Evolutionary conservation across 108 stramenopile genomes (phyloP).

Genomic region (Bacterosira constricta): DNA sequence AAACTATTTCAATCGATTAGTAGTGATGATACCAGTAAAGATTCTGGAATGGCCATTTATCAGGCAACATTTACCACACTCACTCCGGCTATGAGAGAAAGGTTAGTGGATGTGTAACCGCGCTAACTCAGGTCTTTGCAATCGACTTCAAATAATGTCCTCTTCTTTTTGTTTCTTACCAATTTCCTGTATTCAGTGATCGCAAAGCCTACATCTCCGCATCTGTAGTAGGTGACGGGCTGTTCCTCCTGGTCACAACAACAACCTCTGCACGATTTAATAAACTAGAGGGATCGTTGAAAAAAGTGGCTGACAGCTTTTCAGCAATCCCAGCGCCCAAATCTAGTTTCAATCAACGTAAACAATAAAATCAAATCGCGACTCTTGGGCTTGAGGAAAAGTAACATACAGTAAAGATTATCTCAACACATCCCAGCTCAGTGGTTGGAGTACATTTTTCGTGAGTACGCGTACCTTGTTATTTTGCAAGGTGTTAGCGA

Average conservation of each 20-base stretch:
- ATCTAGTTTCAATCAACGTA: conserved; percentile 37
- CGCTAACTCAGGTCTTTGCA: neutral
- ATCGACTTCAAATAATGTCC: neutral
- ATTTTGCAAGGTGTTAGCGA: too few species aligned
- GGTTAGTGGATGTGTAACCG: conserved; percentile 16
- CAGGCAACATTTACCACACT: conserved; percentile 68
- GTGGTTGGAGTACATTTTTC: too few species aligned
- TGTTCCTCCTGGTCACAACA: conserved; percentile 62
- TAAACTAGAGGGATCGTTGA: conserved; percentile 51
- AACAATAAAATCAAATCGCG: conserved; percentile 18
- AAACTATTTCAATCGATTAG: neutral
- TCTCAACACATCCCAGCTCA: too few species aligned
- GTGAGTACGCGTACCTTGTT: too few species aligned
- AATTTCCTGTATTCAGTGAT: conserved; percentile 31
- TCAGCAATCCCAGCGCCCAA: conserved; percentile 63
- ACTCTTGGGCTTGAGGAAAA: too few species aligned
- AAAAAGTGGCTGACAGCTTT: conserved; percentile 55
- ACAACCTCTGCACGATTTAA: conserved; percentile 63
- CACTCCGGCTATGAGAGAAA: conserved; percentile 84
- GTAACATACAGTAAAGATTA: too few species aligned
- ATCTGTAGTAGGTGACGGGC: conserved; percentile 40
- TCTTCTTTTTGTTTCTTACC: neutral
- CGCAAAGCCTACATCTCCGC: conserved; percentile 60
- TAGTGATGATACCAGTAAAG: neutral
- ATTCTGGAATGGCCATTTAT: conserved; percentile 31